Percentiles rank a stretch among this genome's conserved stretches.
phyloP scores from a whole-genome alignment of 2,329 filamentous ascomycete species.

The Cercospora sp. region DNA sequence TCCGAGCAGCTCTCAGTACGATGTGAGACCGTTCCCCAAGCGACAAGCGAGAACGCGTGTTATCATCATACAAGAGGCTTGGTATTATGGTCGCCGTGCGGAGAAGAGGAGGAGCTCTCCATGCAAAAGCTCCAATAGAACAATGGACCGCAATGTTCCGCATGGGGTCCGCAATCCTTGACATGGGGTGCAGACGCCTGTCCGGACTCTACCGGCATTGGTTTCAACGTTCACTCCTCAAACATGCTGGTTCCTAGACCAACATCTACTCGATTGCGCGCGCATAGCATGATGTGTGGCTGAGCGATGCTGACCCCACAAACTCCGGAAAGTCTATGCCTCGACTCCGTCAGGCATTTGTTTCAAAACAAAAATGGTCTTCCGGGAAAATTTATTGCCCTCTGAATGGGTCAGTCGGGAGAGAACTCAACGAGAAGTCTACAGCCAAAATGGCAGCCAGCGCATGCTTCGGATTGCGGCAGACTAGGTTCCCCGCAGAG shows the following conservation, averaged over 20 bases:
- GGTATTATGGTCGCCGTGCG: slow-evolving; percentile 1
- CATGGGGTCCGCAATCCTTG: not conserved
- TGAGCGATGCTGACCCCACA: not conserved
- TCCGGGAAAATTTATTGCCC: not conserved
- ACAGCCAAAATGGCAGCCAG: not conserved
- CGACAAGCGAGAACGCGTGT: slow-evolving; percentile 2
- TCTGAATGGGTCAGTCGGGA: not conserved
- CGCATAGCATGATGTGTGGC: slow-evolving; percentile 7
- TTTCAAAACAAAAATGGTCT: not conserved
- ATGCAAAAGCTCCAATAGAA: slow-evolving; percentile 5
- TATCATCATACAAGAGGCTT: not conserved
- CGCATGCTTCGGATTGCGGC: slow-evolving; percentile 14
- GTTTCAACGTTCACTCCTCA: not conserved
- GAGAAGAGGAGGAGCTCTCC: slow-evolving; percentile 4
- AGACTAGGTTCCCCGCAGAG: slow-evolving; percentile 23
- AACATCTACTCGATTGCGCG: slow-evolving; percentile 3
- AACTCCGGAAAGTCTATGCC: not conserved
- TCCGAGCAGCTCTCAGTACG: not conserved
- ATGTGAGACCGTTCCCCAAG: not conserved
- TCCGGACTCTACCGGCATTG: not conserved
- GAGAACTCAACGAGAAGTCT: not conserved
- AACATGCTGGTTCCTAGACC: not conserved
- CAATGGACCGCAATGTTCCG: slow-evolving; percentile 1
- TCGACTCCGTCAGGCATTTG: not conserved
- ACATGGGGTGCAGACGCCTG: not conserved